Conservation (phyloP, 495 filamentous ascomycete genomes). For the Hypoxylon fragiforme region DNA sequence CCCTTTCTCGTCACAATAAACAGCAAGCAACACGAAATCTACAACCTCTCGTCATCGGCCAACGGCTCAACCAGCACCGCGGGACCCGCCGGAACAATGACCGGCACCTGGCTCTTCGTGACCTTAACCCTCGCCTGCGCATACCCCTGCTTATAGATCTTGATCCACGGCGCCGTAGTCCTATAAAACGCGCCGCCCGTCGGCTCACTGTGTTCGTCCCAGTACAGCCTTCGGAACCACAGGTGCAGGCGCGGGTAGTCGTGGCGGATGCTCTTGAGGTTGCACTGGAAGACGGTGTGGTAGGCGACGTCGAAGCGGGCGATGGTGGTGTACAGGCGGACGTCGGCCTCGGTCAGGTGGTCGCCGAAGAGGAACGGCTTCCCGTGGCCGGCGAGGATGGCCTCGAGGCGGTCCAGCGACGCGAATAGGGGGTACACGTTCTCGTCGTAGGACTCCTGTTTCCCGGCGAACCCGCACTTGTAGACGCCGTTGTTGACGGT, state of each 20-base stretch:
- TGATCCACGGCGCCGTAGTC: conserved; percentile 56
- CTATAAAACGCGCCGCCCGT: conserved; percentile 49
- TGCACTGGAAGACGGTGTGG: conserved; percentile 83
- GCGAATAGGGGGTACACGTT: conserved; percentile 68
- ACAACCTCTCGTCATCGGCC: conserved; percentile 14
- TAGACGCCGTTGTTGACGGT: conserved; percentile 89
- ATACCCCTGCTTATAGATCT: conserved; percentile 31
- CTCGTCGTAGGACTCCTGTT: conserved; percentile 72
- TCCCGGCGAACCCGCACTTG: conserved; percentile 49
- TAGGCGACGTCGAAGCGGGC: conserved; percentile 80
- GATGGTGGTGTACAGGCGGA: conserved; percentile 78
- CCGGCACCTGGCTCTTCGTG: conserved; percentile 18
- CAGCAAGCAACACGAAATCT: neutral
- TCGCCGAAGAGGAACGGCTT: conserved; percentile 67
- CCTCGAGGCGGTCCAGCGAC: conserved; percentile 70
- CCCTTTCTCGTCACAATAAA: too few relatives aligned
- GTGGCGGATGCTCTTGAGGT: conserved; percentile 72
- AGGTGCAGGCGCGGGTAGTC: conserved; percentile 71
- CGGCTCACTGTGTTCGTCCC: conserved; percentile 52
- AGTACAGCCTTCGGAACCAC: conserved; percentile 71
- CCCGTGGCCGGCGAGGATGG: conserved; percentile 56
- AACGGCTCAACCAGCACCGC: conserved; percentile 38
- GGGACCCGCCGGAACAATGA: conserved; percentile 40
- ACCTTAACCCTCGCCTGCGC: conserved; percentile 25
- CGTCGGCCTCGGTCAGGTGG: conserved; percentile 72